Percentiles rank a stretch among this genome's conserved stretches.
Conservation (phyloP, 306 rosid genomes). For the Ziziphus jujuba region DNA sequence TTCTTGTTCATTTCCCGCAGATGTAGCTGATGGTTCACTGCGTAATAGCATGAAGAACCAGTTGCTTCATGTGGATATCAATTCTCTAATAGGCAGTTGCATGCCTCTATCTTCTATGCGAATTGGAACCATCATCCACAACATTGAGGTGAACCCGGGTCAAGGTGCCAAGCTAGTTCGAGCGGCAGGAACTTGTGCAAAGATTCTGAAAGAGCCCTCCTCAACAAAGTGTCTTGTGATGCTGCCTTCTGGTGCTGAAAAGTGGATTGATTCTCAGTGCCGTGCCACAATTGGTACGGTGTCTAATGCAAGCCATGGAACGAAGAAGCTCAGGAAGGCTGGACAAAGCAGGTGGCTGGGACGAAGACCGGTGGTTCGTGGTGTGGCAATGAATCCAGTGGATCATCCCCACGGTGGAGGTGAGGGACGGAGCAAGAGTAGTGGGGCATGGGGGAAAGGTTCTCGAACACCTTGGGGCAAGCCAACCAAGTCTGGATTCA, state of each 20-base stretch:
- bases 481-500: constrained; percentile 76
- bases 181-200: constrained; percentile 79
- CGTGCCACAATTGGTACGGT: constrained; percentile 73
- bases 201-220: constrained; percentile 79
- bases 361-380: constrained; percentile 69
- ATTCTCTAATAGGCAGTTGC: constrained; percentile 79
- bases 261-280: constrained; percentile 66
- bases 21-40: constrained; percentile 25
- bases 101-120: constrained; percentile 82
- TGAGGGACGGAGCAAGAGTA: constrained; percentile 78
- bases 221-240: constrained; percentile 51
- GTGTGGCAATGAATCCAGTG: constrained; percentile 88
- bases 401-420: constrained; percentile 97
- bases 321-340: constrained; percentile 70
- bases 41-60: constrained; percentile 53
- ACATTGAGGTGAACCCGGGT: constrained; percentile 75
- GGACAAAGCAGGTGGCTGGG: constrained; percentile 86
- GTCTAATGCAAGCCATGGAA: constrained; percentile 74
- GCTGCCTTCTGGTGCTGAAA: constrained; percentile 70
- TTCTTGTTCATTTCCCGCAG: constrained; percentile 16
- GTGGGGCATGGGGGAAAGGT: constrained; percentile 52
- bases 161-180: constrained; percentile 93
- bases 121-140: constrained; percentile 87
- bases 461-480: constrained; percentile 86
- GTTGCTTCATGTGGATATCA: constrained; percentile 63